A percentile compares a stretch with the other conserved stretches of the same genome.
These are phyloP conservation scores for Lachnellula arida DNA, from an alignment of 2,329 filamentous ascomycete species.

Conservation along the genomic window DNA sequence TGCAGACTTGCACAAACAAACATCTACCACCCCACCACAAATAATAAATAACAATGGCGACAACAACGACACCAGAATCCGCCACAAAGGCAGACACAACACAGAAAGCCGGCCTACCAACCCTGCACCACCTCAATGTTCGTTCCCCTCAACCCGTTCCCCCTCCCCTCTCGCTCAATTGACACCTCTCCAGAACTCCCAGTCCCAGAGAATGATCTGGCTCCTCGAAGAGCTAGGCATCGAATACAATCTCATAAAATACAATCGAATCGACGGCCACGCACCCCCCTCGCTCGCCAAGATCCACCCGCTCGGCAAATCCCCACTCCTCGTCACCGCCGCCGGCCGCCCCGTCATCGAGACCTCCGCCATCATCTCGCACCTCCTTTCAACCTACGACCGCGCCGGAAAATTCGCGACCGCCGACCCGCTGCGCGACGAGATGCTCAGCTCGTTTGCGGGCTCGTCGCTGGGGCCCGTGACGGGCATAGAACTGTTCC, in stretches of 20 bases:
- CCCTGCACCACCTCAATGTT: constrained; percentile 28
- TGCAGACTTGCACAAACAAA: not conserved
- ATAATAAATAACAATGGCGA: not conserved
- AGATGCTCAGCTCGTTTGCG: constrained; percentile 28
- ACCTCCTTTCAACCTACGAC: constrained; percentile 33
- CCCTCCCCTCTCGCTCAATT: constrained; percentile 1
- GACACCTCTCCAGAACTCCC: constrained; percentile 51
- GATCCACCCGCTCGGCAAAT: constrained; percentile 70
- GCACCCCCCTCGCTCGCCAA: constrained; percentile 67
- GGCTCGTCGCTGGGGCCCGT: constrained; percentile 24
- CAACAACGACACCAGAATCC: not conserved
- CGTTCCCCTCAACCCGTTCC: not conserved
- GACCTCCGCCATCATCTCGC: constrained; percentile 29
- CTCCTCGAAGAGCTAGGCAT: constrained; percentile 65
- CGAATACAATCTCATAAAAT: constrained; percentile 67
- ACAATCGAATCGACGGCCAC: constrained; percentile 53
- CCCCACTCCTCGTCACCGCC: constrained; percentile 58
- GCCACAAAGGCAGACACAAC: not conserved
- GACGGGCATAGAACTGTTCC: constrained; percentile 23
- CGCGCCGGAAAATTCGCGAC: constrained; percentile 21
- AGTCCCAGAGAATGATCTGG: constrained; percentile 65
- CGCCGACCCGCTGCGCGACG: constrained; percentile 29
- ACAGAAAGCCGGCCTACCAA: constrained; percentile 15
- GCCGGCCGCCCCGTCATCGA: constrained; percentile 30
- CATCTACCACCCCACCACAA: not conserved